phyloP scores from a whole-genome alignment of 1,139 yeast species.

The Nematodospora anomalae region DNA sequence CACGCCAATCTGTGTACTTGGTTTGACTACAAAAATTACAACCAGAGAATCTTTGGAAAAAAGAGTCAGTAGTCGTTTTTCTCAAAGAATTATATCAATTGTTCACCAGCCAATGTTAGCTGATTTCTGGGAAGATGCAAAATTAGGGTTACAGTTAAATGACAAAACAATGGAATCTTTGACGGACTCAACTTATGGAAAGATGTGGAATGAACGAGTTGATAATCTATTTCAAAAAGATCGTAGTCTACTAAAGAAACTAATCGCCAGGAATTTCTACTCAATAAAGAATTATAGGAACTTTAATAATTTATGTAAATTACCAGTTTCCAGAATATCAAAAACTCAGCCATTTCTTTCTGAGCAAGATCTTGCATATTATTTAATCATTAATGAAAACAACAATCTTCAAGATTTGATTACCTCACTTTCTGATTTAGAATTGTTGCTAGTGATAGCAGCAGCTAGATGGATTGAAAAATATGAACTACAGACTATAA shows the following conservation, averaged over 20 bases:
- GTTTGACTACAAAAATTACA: conserved; percentile 73
- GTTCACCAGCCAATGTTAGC: conserved; percentile 49
- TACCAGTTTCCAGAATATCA: conserved; percentile 42
- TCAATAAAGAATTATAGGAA: conserved; percentile 60
- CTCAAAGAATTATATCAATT: conserved; percentile 70
- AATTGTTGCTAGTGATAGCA: conserved; percentile 65
- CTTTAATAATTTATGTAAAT: conserved; percentile 51
- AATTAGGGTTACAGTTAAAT: conserved; percentile 27
- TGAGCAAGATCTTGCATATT: conserved; percentile 27
- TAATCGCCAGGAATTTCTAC: conserved; percentile 49
- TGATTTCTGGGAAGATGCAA: conserved; percentile 41
- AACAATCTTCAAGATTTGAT: conserved; percentile 30
- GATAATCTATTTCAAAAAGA: conserved; percentile 20
- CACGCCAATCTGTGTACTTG: conserved; percentile 81
- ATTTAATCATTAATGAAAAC: conserved; percentile 10
- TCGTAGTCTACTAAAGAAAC: conserved; percentile 13
- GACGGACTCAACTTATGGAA: conserved; percentile 25
- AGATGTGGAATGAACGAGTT: conserved; percentile 54
- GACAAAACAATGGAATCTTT: conserved; percentile 17
- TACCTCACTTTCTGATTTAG: conserved; percentile 62
- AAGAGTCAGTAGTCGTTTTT: conserved; percentile 85
- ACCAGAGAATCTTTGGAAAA: conserved; percentile 83
- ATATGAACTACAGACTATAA: conserved; percentile 55
- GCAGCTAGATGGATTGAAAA: conserved; percentile 71
- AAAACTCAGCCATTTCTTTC: conserved; percentile 29